A percentile compares a stretch with the other conserved stretches of the same genome.
Evolutionary conservation across 768 basidiomycete genomes (phyloP).

Genomic region (Boletellus ananas): DNA sequence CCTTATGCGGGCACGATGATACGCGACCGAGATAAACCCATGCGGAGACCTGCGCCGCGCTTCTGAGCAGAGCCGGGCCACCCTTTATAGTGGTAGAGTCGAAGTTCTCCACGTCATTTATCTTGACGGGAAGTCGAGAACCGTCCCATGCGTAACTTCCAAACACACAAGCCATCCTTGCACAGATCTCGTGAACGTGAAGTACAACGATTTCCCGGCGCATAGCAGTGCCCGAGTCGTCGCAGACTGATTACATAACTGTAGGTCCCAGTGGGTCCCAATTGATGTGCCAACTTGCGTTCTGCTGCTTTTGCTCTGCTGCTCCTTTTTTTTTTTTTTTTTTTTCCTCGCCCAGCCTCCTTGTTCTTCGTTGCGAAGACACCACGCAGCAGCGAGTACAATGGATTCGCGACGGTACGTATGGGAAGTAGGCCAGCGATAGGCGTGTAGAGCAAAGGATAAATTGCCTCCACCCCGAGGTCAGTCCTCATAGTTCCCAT

Average conservation of each 20-base stretch:
- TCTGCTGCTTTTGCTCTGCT: slow-evolving; percentile 6
- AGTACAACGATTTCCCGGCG: no score
- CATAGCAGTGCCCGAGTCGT: background rate
- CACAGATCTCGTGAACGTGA: background rate
- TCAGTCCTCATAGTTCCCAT: background rate
- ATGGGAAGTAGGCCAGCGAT: background rate
- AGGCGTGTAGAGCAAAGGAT: slow-evolving; percentile 1
- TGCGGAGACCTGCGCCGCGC: no score
- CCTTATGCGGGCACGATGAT: no score
- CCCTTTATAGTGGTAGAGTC: no score
- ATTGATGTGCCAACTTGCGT: slow-evolving; percentile 1
- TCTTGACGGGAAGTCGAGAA: no score
- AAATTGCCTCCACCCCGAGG: slow-evolving; percentile 4
- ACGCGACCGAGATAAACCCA: no score
- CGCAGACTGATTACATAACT: slow-evolving; percentile 1
- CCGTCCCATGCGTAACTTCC: no score
- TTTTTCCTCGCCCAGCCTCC: background rate
- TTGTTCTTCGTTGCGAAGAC: slow-evolving; percentile 17
- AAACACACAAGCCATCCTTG: background rate
- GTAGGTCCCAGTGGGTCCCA: slow-evolving; percentile 15
- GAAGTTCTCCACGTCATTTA: no score
- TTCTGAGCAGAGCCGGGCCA: no score
- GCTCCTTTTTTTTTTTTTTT: no score
- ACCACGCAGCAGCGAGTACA: slow-evolving; percentile 2
- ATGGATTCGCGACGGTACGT: background rate